Percentiles rank a stretch among this genome's conserved stretches.
phyloP scores from a whole-genome alignment of 345 rosid species.

The Citropsis articulata region DNA sequence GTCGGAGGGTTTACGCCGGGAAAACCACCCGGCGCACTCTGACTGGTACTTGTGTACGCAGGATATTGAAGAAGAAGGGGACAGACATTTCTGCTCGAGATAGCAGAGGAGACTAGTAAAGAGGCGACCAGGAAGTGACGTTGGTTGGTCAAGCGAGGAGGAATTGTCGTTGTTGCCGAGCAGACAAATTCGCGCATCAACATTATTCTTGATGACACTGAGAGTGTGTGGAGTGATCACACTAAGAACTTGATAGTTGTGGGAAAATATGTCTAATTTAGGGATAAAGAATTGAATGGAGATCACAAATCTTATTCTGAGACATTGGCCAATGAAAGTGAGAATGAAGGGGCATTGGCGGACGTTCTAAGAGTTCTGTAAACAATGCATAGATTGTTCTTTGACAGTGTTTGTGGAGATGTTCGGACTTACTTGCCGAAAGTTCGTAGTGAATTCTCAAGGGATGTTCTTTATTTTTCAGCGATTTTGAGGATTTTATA shows the following conservation, averaged over 20 bases:
- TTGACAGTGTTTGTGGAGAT: neutral
- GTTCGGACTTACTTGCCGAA: neutral
- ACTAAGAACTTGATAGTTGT: neutral
- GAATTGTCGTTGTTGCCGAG: no score
- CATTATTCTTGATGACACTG: neutral
- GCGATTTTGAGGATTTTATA: no score
- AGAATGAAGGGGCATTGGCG: neutral
- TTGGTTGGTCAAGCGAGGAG: no score
- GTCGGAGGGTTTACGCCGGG: no score
- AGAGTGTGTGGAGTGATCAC: constrained; percentile 5
- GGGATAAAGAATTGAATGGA: neutral
- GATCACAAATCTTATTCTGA: no score
- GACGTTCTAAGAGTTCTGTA: neutral
- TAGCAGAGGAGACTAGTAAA: no score
- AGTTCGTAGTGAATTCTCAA: neutral
- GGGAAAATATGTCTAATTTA: neutral
- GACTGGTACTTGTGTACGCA: no score
- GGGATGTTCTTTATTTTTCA: neutral
- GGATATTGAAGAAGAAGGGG: no score
- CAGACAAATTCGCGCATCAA: no score
- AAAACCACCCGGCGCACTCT: no score
- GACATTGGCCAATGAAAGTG: neutral
- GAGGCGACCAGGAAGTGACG: no score
- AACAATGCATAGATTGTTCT: neutral
- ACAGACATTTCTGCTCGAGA: no score